Percentiles rank a stretch among this genome's conserved stretches.
phyloP scores from a whole-genome alignment of 2,329 filamentous ascomycete species.

The Plenodomus lindquistii region DNA sequence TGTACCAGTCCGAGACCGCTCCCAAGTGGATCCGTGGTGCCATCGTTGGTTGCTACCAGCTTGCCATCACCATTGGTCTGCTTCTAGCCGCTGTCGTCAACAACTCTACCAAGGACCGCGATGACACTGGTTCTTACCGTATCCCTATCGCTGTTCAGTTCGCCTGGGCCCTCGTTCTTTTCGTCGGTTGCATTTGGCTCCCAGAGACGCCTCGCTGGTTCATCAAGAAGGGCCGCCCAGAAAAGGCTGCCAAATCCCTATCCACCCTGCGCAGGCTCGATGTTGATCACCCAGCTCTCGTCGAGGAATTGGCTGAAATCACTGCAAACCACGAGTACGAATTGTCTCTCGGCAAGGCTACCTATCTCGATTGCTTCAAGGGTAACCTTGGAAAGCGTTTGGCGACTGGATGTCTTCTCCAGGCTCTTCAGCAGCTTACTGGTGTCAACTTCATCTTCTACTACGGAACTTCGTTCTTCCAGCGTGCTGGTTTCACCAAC shows the following conservation, averaged over 20 bases:
- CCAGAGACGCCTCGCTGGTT: slow-evolving; percentile 78
- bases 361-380: slow-evolving; percentile 51
- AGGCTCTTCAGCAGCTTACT: slow-evolving; percentile 78
- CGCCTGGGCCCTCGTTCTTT: slow-evolving; percentile 71
- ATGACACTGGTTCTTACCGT: slow-evolving; percentile 68
- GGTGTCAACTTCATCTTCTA: slow-evolving; percentile 53
- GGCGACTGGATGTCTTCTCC: slow-evolving; percentile 72
- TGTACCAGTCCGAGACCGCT: slow-evolving; percentile 74
- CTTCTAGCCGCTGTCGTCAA: slow-evolving; percentile 69
- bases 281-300: slow-evolving; percentile 61
- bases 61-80: slow-evolving; percentile 72
- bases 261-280: slow-evolving; percentile 65
- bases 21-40: slow-evolving; percentile 75
- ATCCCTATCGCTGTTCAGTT: slow-evolving; percentile 78
- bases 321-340: slow-evolving; percentile 76
- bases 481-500: slow-evolving; percentile 45
- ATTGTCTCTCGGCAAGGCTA: slow-evolving; percentile 58
- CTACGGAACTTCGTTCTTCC: slow-evolving; percentile 48
- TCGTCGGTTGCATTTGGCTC: slow-evolving; percentile 63
- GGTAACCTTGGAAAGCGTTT: slow-evolving; percentile 63
- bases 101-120: slow-evolving; percentile 62
- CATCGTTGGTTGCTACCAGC: slow-evolving; percentile 71
- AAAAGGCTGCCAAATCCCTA: slow-evolving; percentile 67
- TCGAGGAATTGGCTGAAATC: slow-evolving; percentile 65
- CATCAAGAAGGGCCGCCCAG: slow-evolving; percentile 65